Base-by-base conservation (phyloP, 2,329 filamentous ascomycete genomes). In the Chrysosphaeria jannelii region DNA sequence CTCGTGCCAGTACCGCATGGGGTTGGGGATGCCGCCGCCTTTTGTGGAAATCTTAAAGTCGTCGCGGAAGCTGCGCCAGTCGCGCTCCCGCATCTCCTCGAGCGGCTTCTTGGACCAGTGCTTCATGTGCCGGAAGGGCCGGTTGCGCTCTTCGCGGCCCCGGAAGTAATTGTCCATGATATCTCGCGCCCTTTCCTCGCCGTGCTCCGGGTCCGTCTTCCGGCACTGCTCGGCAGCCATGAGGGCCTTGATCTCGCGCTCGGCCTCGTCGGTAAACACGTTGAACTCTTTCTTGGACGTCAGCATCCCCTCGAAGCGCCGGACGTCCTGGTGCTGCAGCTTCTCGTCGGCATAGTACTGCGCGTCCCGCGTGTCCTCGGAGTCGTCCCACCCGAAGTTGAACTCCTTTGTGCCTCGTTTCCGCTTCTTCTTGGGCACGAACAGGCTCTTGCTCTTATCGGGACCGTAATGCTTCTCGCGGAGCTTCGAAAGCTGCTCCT, bases 11-110 rank as follows among this genome's bases (percentile, higher is more conserved):
- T 56, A 76, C 23, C 85, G 76, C 79, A 97, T 93, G 1, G 85
- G 85, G 36, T 93, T 81, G 1, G 85, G 85, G 26, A 93, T 76
- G 13, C 58, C 57, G 20, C 81, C 81, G 27, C 85, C 85, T 43
- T 90, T 93, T 6, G 78, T 91, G 19, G 69, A 57, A 40, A 97
- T 97, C 35, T 85, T 88, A 48, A 90, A 93, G 44, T 97, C 79
- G 43, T 93, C 85, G 47, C 93, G 97, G 63, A 97, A 91, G 35
- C 97, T 93, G 39, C 85, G 74, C 85, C 85, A 97, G 45, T 97
- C 85, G 41, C 85, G 59, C 46, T 93, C 79, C 30, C 76, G 72
- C 85, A 97, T 97, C 36, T 90, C 74, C 9, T 72, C 64, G 30
- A 93, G 50, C 30, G 57, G 59, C 61, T 97, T 97, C 40, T 91